phyloP scores from a whole-genome alignment of 2,329 filamentous ascomycete species.

The Grosmannia huntii region DNA sequence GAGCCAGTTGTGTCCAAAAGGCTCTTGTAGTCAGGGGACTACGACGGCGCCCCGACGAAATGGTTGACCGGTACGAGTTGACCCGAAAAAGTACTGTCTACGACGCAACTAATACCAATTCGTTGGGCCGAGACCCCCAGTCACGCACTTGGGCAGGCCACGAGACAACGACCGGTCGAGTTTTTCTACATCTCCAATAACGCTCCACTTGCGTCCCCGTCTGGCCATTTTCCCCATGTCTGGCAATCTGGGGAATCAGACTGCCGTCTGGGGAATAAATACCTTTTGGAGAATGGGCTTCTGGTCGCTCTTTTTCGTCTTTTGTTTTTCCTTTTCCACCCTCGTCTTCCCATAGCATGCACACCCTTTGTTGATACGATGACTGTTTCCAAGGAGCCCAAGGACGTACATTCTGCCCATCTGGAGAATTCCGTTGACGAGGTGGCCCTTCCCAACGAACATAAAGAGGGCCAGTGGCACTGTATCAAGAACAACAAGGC shows the following conservation, averaged over 20 bases:
- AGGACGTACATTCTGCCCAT: neutral
- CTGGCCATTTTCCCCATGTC: neutral
- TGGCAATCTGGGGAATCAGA: neutral
- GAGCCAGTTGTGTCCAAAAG: too few species aligned
- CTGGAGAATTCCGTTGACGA: neutral
- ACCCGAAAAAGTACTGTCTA: neutral
- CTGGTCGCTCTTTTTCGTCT: neutral
- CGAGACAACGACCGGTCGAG: neutral
- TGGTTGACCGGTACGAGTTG: neutral
- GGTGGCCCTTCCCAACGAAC: constrained; percentile 1
- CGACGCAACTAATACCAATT: neutral
- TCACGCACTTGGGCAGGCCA: neutral
- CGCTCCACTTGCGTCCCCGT: neutral
- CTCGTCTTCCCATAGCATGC: neutral
- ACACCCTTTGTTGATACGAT: neutral
- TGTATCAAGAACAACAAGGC: neutral
- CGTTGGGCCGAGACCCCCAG: too few species aligned
- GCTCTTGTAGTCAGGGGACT: too few species aligned
- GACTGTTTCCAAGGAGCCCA: neutral
- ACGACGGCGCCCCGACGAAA: too few species aligned
- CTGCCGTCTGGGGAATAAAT: neutral
- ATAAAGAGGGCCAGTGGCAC: neutral
- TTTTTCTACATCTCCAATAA: neutral
- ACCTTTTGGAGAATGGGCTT: neutral
- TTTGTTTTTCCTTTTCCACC: neutral